A percentile compares a stretch with the other conserved stretches of the same genome.
Evolutionary conservation across 495 filamentous ascomycete genomes (phyloP).

Genomic region (Talaromyces stipitatus): DNA sequence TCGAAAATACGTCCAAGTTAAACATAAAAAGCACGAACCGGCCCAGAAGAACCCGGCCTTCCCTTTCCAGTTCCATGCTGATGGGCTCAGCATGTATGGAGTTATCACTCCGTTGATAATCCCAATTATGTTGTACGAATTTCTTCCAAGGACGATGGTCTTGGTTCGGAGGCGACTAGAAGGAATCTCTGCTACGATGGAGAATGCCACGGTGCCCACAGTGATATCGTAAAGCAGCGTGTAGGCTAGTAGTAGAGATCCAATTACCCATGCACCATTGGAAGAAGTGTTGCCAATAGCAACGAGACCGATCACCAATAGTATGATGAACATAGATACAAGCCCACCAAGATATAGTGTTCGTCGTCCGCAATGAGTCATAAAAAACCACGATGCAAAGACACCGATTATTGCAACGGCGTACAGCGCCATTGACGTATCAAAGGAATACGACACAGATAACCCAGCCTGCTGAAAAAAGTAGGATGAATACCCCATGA

Average conservation of each 20-base stretch:
- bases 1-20: constrained; percentile 41
- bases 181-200: constrained; percentile 53
- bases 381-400: constrained; percentile 18
- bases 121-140: constrained; percentile 48
- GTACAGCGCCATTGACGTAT: constrained; percentile 19
- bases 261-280: constrained; percentile 43
- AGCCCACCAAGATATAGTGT: constrained; percentile 46
- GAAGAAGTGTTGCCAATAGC: constrained; percentile 42
- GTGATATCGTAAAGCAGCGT: constrained; percentile 49
- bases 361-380: constrained; percentile 40
- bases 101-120: constrained; percentile 57
- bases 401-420: constrained; percentile 22
- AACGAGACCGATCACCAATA: constrained; percentile 54
- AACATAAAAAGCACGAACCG: constrained; percentile 35
- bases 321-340: constrained; percentile 34
- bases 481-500: constrained; percentile 48
- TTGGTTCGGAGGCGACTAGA: constrained; percentile 52
- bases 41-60: constrained; percentile 66
- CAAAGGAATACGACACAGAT: constrained; percentile 26
- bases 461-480: constrained; percentile 60
- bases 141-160: constrained; percentile 55
- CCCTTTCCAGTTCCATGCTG: constrained; percentile 53
- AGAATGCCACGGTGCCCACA: constrained; percentile 55
- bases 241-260: constrained; percentile 47
- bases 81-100: constrained; percentile 61